Percentiles rank a stretch among this genome's conserved stretches.
Conservation (phyloP, 2,329 filamentous ascomycete species). For the Alternaria rosae region DNA sequence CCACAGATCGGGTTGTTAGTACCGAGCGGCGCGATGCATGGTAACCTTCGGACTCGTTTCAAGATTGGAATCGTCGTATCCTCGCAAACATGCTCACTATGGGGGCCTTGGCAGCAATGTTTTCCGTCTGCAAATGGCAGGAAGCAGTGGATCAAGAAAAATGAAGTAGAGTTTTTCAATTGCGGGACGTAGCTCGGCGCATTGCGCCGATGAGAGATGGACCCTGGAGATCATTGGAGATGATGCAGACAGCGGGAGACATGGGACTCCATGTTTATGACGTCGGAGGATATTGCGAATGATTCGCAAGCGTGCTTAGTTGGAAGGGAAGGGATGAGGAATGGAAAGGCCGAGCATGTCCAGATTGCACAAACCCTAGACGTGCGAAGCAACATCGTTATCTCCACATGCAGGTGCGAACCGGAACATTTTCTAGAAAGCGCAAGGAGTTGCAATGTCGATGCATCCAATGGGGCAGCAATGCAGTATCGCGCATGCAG, state of each 20-base stretch:
- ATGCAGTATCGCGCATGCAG: constrained; percentile 12
- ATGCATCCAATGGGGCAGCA: constrained; percentile 13
- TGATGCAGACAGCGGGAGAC: constrained; percentile 15
- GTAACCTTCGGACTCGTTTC: constrained; percentile 17
- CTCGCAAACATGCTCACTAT: constrained; percentile 14
- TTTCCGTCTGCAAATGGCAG: constrained; percentile 4
- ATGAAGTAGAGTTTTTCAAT: constrained; percentile 6
- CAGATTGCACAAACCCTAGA: constrained; percentile 6
- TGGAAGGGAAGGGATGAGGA: background rate
- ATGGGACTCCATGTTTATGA: constrained; percentile 23
- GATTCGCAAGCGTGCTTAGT: background rate
- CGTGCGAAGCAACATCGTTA: constrained; percentile 2
- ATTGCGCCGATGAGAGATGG: constrained; percentile 10
- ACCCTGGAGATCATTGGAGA: constrained; percentile 25
- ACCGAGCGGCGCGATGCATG: constrained; percentile 14
- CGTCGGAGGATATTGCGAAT: constrained; percentile 14
- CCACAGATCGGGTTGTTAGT: constrained; percentile 23
- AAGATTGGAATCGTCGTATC: constrained; percentile 14
- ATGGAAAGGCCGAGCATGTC: constrained; percentile 18
- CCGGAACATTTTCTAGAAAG: constrained; percentile 2
- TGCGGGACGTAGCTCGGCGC: constrained; percentile 8
- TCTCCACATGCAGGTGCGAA: constrained; percentile 11
- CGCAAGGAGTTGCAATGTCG: constrained; percentile 8
- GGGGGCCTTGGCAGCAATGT: constrained; percentile 8
- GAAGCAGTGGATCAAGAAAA: constrained; percentile 21